Base-by-base conservation (phyloP, 441 rosid genomes). In the Jatropha podagrica region DNA sequence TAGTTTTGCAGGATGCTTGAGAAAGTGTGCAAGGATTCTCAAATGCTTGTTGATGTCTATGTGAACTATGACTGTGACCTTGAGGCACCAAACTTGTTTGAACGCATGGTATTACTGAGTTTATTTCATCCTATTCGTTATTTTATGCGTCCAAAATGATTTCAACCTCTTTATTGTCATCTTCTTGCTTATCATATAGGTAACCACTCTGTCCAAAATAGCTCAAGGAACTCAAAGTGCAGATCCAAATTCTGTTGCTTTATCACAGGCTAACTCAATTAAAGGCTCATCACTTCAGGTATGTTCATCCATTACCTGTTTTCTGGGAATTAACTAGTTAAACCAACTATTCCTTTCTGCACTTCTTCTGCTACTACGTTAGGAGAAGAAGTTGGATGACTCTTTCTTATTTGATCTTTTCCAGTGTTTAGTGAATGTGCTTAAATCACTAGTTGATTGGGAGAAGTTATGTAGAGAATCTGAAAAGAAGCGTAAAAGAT, bases 31-130 rank as follows among this genome's bases (percentile, higher is more conserved):
- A 93, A 85, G 81, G 98, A 97, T 87, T 89, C 99, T 74, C 99
- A 97, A 82, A 90, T 93, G 97, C 99, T 97, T 82, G 97, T 95
- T 80, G 99, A 97, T 86, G 89, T 97, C 66, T 97, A 87, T 88
- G 98, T 95, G 81, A 97, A 95, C 81, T 95, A 97, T 81, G 99
- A 97, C 74, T 97, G 99, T 81, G 99, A 95, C 92, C 92, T 93
- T 75, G 97, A 95, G 88, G 97, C 99, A 70, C 95, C 99, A 0
- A 97, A 97, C 86, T 89, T 97, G 86, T 97, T 97, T 90, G 99
- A 97, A 84, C 97, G 98, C 87, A 86, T 91, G 99, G 99, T 97
- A 83, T 58, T 61, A 61, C 74, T 75, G 64, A 40, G 56, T 37
- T n/a, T 55, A 37, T 78, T 65, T 69, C 76, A 65, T 74, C 65